Evolutionary conservation across 495 filamentous ascomycete genomes (phyloP).

Genomic region (Lichina pygmaea): DNA sequence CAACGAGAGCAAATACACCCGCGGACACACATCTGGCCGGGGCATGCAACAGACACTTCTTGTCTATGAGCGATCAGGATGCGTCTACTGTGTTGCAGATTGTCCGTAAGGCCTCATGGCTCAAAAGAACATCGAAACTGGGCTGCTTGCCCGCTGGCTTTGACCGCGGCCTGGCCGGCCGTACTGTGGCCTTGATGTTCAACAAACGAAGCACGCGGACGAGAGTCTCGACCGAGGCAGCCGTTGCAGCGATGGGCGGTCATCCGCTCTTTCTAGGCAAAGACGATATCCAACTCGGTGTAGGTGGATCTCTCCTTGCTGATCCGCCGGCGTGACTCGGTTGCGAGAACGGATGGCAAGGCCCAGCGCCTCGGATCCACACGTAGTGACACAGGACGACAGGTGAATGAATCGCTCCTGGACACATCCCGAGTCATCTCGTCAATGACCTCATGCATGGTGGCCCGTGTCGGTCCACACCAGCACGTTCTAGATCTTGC

Average conservation of each 20-base stretch:
- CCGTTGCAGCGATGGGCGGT: slow-evolving; percentile 56
- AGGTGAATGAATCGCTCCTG: slow-evolving; percentile 71
- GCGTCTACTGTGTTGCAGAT: slow-evolving; percentile 53
- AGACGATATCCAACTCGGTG: slow-evolving; percentile 85
- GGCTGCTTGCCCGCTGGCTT: slow-evolving; percentile 30
- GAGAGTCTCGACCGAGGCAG: slow-evolving; percentile 73
- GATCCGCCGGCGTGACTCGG: not conserved
- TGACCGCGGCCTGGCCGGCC: slow-evolving; percentile 29
- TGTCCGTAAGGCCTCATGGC: slow-evolving; percentile 47
- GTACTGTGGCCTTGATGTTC: slow-evolving; percentile 88
- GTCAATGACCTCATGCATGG: slow-evolving; percentile 73
- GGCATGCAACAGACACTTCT: slow-evolving; percentile 30
- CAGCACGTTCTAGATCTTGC: slow-evolving; percentile 56
- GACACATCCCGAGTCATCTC: slow-evolving; percentile 78
- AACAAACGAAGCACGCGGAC: slow-evolving; percentile 84
- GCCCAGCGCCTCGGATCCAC: not conserved
- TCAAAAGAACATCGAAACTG: slow-evolving; percentile 57
- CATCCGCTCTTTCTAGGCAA: slow-evolving; percentile 91
- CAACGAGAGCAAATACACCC: no score
- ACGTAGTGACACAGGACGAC: not conserved
- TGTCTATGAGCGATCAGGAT: slow-evolving; percentile 70
- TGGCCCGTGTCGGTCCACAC: slow-evolving; percentile 70
- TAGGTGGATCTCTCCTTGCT: slow-evolving; percentile 13
- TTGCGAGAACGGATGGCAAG: no score
- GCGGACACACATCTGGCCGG: no score